Conservation (phyloP, 495 filamentous ascomycete species). For the Geopyxis carbonaria region DNA sequence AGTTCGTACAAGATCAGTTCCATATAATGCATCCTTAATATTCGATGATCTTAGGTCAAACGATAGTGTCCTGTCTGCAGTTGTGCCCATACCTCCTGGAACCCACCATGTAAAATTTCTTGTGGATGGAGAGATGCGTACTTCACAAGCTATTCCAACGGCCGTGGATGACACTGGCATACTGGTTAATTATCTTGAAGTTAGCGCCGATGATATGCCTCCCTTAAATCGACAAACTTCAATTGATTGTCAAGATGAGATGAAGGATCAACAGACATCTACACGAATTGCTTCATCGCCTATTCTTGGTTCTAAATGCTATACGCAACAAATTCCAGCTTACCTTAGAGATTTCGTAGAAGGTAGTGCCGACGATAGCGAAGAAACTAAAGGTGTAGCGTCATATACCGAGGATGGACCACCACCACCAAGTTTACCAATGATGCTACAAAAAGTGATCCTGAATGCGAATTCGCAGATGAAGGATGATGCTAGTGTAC, state of each 20-base stretch:
- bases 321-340: conserved; percentile 52
- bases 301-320: conserved; percentile 26
- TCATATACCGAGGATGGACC: conserved; percentile 36
- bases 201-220: conserved; percentile 56
- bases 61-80: conserved; percentile 43
- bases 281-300: conserved; percentile 10
- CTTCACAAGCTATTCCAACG: conserved; percentile 70
- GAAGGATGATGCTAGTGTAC: conserved; percentile 93
- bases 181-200: conserved; percentile 92
- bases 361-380: conserved; percentile 54
- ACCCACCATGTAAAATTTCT: conserved; percentile 96
- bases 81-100: conserved; percentile 67
- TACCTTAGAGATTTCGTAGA: conserved; percentile 76
- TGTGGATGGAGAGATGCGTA: conserved; percentile 81
- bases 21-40: not conserved
- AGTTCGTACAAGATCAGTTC: not conserved
- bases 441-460: conserved; percentile 88
- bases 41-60: conserved; percentile 7
- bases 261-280: conserved; percentile 22
- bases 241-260: no score
- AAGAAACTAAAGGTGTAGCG: conserved; percentile 52
- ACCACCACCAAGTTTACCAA: conserved; percentile 64
- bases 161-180: conserved; percentile 95
- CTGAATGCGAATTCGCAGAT: conserved; percentile 66
- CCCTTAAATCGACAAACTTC: conserved; percentile 33